Conservation (phyloP, 2,329 filamentous ascomycete genomes). For the Calonectria pseudoreteaudii region DNA sequence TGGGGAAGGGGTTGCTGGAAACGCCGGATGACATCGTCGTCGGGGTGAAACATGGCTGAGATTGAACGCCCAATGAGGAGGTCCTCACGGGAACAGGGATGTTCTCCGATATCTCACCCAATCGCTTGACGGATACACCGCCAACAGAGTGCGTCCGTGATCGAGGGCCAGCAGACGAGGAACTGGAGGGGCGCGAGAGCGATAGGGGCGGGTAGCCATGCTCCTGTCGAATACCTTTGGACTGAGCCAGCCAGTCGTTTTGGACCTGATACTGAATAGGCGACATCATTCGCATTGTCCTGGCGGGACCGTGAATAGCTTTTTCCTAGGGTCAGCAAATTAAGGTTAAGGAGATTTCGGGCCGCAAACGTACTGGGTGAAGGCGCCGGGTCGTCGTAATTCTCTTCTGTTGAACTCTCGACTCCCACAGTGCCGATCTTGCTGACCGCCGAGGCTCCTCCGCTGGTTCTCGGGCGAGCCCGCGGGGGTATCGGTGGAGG, state of each 20-base stretch:
- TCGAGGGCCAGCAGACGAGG: slow-evolving; percentile 36
- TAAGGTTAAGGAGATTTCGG: neutral
- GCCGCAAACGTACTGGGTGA: slow-evolving; percentile 27
- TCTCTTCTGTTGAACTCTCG: slow-evolving; percentile 30
- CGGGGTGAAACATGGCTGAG: slow-evolving; percentile 52
- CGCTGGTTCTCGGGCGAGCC: slow-evolving; percentile 33
- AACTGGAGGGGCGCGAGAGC: slow-evolving; percentile 39
- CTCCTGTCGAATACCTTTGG: slow-evolving; percentile 29
- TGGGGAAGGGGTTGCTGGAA: slow-evolving; percentile 54
- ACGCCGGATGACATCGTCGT: slow-evolving; percentile 44
- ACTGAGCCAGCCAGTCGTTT: slow-evolving; percentile 22
- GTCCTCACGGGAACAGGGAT: slow-evolving; percentile 50
- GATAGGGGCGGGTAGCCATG: slow-evolving; percentile 17
- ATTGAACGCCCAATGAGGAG: slow-evolving; percentile 51
- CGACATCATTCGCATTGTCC: slow-evolving; percentile 23
- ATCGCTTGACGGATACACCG: slow-evolving; percentile 28
- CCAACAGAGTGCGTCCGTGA: slow-evolving; percentile 40
- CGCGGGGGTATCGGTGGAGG: slow-evolving; percentile 31
- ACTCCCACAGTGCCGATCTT: slow-evolving; percentile 33
- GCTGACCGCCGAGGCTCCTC: slow-evolving; percentile 16
- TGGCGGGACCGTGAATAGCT: slow-evolving; percentile 31
- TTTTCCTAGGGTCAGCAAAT: slow-evolving; percentile 9
- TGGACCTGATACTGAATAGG: slow-evolving; percentile 28
- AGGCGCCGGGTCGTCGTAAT: slow-evolving; percentile 33
- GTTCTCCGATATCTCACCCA: slow-evolving; percentile 51